Evolutionary conservation across 805 yeast genomes (phyloP), one percentile per base, ranked within the genome.

Genomic region (Brettanomyces custersianus): DNA sequence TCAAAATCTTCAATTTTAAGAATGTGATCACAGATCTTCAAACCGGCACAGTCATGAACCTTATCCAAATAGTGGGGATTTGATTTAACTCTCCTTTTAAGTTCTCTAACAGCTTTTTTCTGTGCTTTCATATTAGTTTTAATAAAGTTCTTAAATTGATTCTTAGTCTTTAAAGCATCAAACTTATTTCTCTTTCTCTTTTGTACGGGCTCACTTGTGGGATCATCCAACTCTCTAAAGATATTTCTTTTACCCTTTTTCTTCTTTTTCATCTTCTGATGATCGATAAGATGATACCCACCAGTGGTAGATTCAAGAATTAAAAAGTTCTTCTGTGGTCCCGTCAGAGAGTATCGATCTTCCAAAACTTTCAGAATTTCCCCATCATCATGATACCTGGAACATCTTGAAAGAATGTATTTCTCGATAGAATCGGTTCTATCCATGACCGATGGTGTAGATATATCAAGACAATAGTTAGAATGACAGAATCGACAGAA

Each of bases 1-100:
- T 57, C 31, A 43, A 77, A 80, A 20, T 69, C 69, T 27, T 66
- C 72, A 47, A 66, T 77, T 19, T 57, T 47, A 20, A 59, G 35
- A 9, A 59, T 31, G 2, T 45, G 39, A 10, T 38, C 34, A 35
- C 56, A 56, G 3, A 47, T 40, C 9, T 39, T 41, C 17, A 57
- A 34, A 8, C 41, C 28, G 0, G 46, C 37, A 6, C 59, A 40
- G 23, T 55, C 55, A 4, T 42, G 33, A 7, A 45, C 36, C 37
- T 41, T 35, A 3, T 35, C 16, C 2, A 46, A 20, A 15, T 47
- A 36, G 35, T 43, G 29, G 33, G 62, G 45, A 47, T 57, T 36
- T 34, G 49, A 47, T 28, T 47, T 51, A 4, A 36, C 22, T 35
- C 43, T 37, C 15, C 23, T 26, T 18, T 62, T 65, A 27, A 71